Evolutionary conservation across 83 land plant species (phyloP), one percentile per base, ranked within the genome.

Genomic region (Picea abies): DNA sequence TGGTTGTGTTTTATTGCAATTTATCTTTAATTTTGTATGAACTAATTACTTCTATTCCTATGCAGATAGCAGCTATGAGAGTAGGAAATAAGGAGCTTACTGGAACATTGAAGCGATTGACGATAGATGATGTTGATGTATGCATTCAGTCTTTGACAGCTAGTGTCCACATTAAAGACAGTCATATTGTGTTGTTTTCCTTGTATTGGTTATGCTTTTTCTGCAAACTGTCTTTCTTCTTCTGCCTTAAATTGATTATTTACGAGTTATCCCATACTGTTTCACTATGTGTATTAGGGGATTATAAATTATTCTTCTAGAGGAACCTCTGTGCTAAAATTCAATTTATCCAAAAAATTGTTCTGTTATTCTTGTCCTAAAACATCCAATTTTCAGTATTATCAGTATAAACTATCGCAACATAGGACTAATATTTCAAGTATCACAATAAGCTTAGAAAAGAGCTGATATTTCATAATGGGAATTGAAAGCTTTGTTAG

Each of bases 61-160:
- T 82, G 56, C 84, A 87, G 88, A 85, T 87, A 79, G 65, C 82
- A 85, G 89, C 89, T 17, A 82, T 87, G 88, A 85, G 71, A 82
- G 88, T 84, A n/a, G 82, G 88, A 63, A 87, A 85, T 49, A 85
- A 87, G 72, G 89, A 87, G 52, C 78, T 87, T 52, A 81, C 86
- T 62, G 88, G 89, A 63, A 85, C 89, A 23, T 82, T 87, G 88
- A 85, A 85, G 84, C 82, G 79, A 47, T 81, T 87, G 58, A 87
- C 86, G 79, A 78, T 87, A 35, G 88, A 85, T 82, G 89, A 85
- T 61, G 86, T 87, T 79, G 89, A 87, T 61, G 89, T 87, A 67
- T 72, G 87, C 61, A 22, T 81, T 79, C 56, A 11, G 37, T 16
- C 9, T 72, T 8, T 37, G 76, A 25, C 76, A 72, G 39, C 22